phyloP scores from a whole-genome alignment of 306 rosid species.

The Sechiopsis laciniata region DNA sequence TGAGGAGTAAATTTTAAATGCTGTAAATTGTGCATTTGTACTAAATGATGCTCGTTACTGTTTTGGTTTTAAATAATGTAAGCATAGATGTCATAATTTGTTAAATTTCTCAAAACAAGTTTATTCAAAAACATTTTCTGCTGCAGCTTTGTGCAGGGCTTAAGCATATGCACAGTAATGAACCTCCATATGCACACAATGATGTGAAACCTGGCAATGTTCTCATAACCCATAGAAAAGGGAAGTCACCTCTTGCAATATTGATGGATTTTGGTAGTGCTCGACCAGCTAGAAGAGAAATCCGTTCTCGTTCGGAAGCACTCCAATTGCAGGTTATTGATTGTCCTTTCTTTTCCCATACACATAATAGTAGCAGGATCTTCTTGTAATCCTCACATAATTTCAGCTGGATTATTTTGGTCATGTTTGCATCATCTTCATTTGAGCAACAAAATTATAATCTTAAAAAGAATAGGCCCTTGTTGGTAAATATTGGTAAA shows the following conservation, averaged over 20 bases:
- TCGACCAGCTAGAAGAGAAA: conserved; percentile 77
- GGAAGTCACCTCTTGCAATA: conserved; percentile 76
- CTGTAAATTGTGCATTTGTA: neutral
- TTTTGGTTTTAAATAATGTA: too few relatives aligned
- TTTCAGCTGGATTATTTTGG: too few relatives aligned
- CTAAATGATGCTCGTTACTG: neutral
- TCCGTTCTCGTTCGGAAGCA: conserved; percentile 78
- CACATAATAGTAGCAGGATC: neutral
- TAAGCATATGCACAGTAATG: conserved; percentile 85
- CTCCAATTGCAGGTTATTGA: conserved; percentile 83
- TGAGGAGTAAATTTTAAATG: neutral
- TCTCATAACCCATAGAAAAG: conserved; percentile 73
- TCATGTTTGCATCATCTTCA: too few relatives aligned
- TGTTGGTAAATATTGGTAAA: too few relatives aligned
- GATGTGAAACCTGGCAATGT: conserved; percentile 97
- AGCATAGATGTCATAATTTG: neutral
- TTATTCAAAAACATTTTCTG: neutral
- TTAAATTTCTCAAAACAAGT: neutral
- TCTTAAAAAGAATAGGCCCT: too few relatives aligned
- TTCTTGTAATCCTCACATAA: neutral
- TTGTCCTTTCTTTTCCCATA: neutral
- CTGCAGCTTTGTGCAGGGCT: conserved; percentile 97
- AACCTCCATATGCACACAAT: conserved; percentile 95
- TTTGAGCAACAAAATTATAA: too few relatives aligned
- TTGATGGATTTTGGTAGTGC: conserved; percentile 99